phyloP scores from a whole-genome alignment of 305 asterid species.

The Withania somnifera region DNA sequence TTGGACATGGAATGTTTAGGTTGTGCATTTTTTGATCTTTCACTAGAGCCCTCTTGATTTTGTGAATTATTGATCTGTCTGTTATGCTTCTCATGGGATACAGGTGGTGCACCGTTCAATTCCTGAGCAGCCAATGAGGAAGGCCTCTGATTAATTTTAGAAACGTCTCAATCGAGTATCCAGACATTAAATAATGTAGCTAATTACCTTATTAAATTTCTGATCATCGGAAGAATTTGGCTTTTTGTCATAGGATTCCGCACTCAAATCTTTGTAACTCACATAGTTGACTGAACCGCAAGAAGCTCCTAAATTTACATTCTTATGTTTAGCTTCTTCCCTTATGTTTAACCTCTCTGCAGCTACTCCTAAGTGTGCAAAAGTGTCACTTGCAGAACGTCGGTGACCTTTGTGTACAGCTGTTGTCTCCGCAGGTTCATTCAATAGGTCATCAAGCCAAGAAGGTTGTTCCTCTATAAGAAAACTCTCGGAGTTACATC shows the following conservation, averaged over 20 bases:
- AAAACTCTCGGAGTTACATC: constrained; percentile 41
- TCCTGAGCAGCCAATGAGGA: constrained; percentile 20
- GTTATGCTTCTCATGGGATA: constrained; percentile 22
- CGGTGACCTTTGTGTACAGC: constrained; percentile 28
- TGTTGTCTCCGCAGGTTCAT: constrained; percentile 25
- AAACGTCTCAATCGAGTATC: background rate
- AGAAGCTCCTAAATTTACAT: constrained; percentile 10
- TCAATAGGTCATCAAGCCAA: constrained; percentile 61
- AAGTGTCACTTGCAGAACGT: constrained; percentile 55
- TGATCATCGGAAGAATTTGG: constrained; percentile 15
- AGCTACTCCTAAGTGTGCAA: constrained; percentile 29
- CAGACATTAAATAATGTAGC: background rate
- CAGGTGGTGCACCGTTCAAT: constrained; percentile 15
- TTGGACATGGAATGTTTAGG: constrained; percentile 40
- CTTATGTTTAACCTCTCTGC: constrained; percentile 9
- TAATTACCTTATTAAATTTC: constrained; percentile 21
- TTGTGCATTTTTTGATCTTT: constrained; percentile 31
- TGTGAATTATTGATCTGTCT: constrained; percentile 22
- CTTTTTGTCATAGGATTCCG: constrained; percentile 12
- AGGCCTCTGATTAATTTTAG: background rate
- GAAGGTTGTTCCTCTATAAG: constrained; percentile 47
- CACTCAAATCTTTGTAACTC: constrained; percentile 12
- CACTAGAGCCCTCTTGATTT: constrained; percentile 27
- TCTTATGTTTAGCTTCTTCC: constrained; percentile 21
- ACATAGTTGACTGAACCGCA: constrained; percentile 8